A percentile compares a stretch with the other conserved stretches of the same genome.
Evolutionary conservation across 2,329 filamentous ascomycete genomes (phyloP).

Genomic region (Arachnopeziza araneosa): DNA sequence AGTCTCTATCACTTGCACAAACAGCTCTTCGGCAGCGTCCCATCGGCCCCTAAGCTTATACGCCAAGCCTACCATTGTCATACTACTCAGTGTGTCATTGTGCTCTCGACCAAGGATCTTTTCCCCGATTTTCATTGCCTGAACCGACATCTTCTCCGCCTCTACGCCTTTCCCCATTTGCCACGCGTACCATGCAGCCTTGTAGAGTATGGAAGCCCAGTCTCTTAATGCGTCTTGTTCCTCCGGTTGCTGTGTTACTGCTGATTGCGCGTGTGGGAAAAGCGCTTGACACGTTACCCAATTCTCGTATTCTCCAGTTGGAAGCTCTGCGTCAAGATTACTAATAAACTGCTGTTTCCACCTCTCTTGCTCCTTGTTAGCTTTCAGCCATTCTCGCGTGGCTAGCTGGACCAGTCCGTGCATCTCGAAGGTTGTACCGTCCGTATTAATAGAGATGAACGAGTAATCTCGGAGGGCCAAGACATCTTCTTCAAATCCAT

Average conservation of each 20-base stretch:
- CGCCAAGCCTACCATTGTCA: background rate
- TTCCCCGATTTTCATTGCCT: background rate
- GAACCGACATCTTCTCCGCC: background rate
- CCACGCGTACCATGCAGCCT: slow-evolving; percentile 19
- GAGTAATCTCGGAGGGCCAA: slow-evolving; percentile 32
- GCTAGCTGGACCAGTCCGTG: slow-evolving; percentile 11
- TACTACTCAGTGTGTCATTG: background rate
- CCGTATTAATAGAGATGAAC: slow-evolving; percentile 25
- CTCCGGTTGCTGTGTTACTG: slow-evolving; percentile 12
- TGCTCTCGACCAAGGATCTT: background rate
- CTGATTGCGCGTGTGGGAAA: slow-evolving; percentile 19
- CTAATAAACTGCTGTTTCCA: no score
- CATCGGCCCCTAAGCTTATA: background rate
- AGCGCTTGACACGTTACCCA: slow-evolving; percentile 19
- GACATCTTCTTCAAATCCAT: slow-evolving; percentile 32
- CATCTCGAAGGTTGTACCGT: slow-evolving; percentile 12
- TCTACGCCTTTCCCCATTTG: slow-evolving; percentile 13
- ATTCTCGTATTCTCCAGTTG: slow-evolving; percentile 15
- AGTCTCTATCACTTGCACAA: background rate
- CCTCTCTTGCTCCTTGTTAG: no score
- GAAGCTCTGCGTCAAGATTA: no score
- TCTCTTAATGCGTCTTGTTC: slow-evolving; percentile 10
- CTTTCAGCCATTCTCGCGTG: background rate
- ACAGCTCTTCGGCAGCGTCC: background rate
- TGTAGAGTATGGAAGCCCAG: slow-evolving; percentile 18